Evolutionary conservation across 306 rosid genomes (phyloP).

Genomic region (Gillenia trifoliata): DNA sequence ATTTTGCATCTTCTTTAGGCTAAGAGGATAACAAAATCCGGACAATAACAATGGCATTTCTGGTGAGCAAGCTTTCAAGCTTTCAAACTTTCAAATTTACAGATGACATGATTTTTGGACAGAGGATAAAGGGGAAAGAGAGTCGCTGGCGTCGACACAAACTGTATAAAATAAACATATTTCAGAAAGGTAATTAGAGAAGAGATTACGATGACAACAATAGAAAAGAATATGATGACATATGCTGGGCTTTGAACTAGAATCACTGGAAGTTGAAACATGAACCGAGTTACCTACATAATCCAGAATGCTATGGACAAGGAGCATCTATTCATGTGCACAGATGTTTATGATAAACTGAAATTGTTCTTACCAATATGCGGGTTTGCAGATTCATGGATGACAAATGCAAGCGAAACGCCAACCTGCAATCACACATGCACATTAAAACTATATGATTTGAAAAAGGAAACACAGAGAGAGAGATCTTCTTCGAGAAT

Average conservation of each 20-base stretch:
- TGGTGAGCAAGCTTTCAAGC: too few species aligned
- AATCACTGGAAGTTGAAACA: neutral
- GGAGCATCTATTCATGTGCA: neutral
- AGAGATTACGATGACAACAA: neutral
- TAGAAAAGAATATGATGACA: neutral
- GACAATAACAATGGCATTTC: too few species aligned
- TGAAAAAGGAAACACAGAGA: neutral
- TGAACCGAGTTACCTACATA: neutral
- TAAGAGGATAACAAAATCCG: neutral
- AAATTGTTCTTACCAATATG: slow-evolving; percentile 75
- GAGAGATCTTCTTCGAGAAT: neutral
- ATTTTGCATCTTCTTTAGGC: neutral
- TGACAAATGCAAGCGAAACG: slow-evolving; percentile 89
- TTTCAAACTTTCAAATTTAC: too few species aligned
- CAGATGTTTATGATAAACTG: neutral
- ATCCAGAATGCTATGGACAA: neutral
- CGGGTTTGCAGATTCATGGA: slow-evolving; percentile 96
- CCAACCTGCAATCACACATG: slow-evolving; percentile 66
- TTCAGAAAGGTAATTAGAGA: neutral
- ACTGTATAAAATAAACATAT: neutral
- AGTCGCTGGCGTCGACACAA: too few species aligned
- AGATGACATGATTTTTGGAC: too few species aligned
- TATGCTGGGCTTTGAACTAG: neutral
- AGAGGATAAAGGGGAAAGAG: too few species aligned
- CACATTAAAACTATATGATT: neutral